Base-by-base conservation (phyloP, 441 rosid species). In the Populus hybrid region DNA sequence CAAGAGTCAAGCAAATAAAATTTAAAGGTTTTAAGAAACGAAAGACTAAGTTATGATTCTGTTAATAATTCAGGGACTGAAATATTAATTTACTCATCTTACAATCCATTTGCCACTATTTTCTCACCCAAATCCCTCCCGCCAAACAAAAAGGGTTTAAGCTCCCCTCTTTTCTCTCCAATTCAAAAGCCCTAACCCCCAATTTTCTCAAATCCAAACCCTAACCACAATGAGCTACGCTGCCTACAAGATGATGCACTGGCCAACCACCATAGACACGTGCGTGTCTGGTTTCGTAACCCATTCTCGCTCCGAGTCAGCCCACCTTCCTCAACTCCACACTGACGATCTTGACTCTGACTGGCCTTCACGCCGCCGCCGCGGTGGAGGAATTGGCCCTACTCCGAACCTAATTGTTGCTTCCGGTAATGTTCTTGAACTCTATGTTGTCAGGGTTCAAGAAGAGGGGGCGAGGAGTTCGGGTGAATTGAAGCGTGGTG, bases 231-330 rank as follows among this genome's bases (percentile, higher is more conserved):
- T 95, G 99, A 95, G 99, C 86, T 94, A 79, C 90, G 98, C 97
- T 26, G 98, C 97, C 71, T 94, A 84, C 88, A 94, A 96, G 76
- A 89, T 93, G 97, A 92, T 96, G 98, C 99, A 94, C 89, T 91
- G 92, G 90, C 98, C 98, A 1, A 94, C 98, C 74, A 94, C 95
- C 80, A 85, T 96, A 74, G 94, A 91, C 83, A 86, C 82, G 86
- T 94, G 98, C 77, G 94, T 89, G 29, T 90, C 99, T 76, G 99
- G 98, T 76, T 96, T 83, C 86, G 74, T 96, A 85, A 89, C 98
- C 18, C 97, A 92, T 84, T 87, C 86, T 74, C 84, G 89, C 79
- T 88, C 92, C 67, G 98, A 93, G 80, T 83, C 83, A 78, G 83
- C 84, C 20, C 61, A 53, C 0, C n/a, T 18, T 53, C 83, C 85